Evolutionary conservation across 345 rosid genomes (phyloP).

Genomic region (Eutrema yunnanense): DNA sequence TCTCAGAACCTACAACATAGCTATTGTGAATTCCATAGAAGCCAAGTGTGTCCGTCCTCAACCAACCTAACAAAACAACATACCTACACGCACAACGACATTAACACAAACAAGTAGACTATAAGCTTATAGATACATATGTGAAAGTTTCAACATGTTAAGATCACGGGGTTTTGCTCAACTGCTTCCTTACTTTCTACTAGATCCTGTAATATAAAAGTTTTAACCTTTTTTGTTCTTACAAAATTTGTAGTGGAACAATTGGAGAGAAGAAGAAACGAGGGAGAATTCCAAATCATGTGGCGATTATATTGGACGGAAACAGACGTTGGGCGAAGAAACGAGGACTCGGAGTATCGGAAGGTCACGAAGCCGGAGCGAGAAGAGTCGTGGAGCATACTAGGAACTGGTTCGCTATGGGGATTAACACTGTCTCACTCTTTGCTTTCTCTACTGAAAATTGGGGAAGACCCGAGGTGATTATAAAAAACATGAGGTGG

Average conservation of each 20-base stretch:
- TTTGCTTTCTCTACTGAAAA: conserved; percentile 68
- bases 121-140: not conserved
- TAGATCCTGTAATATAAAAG: not conserved
- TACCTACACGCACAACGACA: not conserved
- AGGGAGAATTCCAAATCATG: conserved; percentile 52
- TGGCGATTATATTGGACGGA: conserved; percentile 73
- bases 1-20: not conserved
- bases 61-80: not conserved
- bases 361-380: conserved; percentile 57
- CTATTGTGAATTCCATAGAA: not conserved
- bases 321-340: conserved; percentile 56
- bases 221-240: not conserved
- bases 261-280: conserved; percentile 11
- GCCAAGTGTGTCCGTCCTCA: not conserved
- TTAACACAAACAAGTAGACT: not conserved
- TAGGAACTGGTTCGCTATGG: conserved; percentile 36
- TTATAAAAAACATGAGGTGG: not conserved
- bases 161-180: not conserved
- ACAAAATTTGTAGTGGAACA: not conserved
- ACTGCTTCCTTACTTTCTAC: not conserved
- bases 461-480: conserved; percentile 56
- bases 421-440: conserved; percentile 50
- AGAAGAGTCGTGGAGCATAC: conserved; percentile 30
- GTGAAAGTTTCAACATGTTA: not conserved
- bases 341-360: conserved; percentile 34